Conservation (phyloP, 2,329 filamentous ascomycete species). For the Diaporthe nobilis region DNA sequence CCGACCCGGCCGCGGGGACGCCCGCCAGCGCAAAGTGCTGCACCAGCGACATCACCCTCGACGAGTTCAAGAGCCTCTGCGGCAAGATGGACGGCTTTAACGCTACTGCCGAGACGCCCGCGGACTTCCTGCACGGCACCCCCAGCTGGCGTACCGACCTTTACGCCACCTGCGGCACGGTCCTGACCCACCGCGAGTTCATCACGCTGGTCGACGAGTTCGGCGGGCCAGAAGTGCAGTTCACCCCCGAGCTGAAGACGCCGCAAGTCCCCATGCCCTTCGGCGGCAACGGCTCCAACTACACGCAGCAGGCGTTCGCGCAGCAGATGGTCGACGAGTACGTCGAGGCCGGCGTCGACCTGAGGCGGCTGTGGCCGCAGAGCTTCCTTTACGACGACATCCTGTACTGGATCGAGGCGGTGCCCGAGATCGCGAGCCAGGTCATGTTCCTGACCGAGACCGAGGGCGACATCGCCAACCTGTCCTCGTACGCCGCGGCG, state of each 20-base stretch:
- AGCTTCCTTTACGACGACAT: conserved; percentile 76
- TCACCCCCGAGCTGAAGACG: conserved; percentile 78
- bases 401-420: conserved; percentile 75
- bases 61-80: conserved; percentile 77
- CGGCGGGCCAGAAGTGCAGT: conserved; percentile 65
- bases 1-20: conserved; percentile 57
- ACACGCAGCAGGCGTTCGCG: conserved; percentile 75
- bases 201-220: conserved; percentile 71
- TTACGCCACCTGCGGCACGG: conserved; percentile 74
- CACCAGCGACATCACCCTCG: conserved; percentile 78
- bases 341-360: conserved; percentile 64
- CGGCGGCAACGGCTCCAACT: conserved; percentile 60
- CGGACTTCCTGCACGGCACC: conserved; percentile 71
- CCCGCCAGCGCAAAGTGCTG: conserved; percentile 76
- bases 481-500: conserved; percentile 67
- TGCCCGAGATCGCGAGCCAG: conserved; percentile 72
- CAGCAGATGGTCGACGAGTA: conserved; percentile 77
- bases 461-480: conserved; percentile 67
- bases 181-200: conserved; percentile 73
- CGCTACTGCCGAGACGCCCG: conserved; percentile 68
- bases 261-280: conserved; percentile 81
- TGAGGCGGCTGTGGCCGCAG: conserved; percentile 72
- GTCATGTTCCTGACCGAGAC: conserved; percentile 76
- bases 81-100: conserved; percentile 79
- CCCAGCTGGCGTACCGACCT: conserved; percentile 75